Base-by-base conservation (phyloP, 225 moss, liverwort and hornwort genomes). In the Antitrichia curtipendula region DNA sequence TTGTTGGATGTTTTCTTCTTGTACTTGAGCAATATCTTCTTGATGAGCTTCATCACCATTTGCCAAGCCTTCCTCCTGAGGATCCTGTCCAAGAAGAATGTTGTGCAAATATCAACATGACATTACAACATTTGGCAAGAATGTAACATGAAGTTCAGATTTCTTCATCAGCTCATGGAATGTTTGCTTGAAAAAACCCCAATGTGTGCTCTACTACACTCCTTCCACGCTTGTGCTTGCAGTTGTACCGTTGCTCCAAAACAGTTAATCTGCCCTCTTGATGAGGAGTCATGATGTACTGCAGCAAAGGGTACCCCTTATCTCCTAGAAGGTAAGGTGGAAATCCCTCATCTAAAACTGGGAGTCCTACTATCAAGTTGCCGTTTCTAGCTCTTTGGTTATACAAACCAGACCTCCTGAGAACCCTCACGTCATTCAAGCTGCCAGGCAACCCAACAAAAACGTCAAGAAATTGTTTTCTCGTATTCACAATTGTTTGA, bases 401-500 rank as follows among this genome's bases (percentile, higher is more conserved):
- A 10, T 47, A 73, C 2, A 73, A 29, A 2, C 3, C 1, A 47
- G 1, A 73, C 1, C 10, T 47, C 4, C 1, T 73, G 0, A 71
- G 27, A 0, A 73, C 47, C 73, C 6, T 73, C 47, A 73, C 9
- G 3, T 73, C 29, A 73, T 73, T 47, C 10, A 47, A 73, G 29
- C 29, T 47, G 17, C 47, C 1, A 47, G 1, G 2, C 6, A 73
- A 47, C 31, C 47, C 7, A 3, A 72, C 29, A 17, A 73, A 72
- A 29, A 73, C 18, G 10, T 47, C 10, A 32, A 73, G 47, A 18
- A 45, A 47, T 11, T 73, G 10, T 47, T 10, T 45, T 47, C 1
- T 47, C 18, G 47, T 47, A 1, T 73, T 73, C 1, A 29, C 29
- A 29, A 47, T 0, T 73, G 2, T 18, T 4, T 47, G 1, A 47